phyloP scores from a whole-genome alignment of 257 asterid species.

The Voacanga thouarsii region DNA sequence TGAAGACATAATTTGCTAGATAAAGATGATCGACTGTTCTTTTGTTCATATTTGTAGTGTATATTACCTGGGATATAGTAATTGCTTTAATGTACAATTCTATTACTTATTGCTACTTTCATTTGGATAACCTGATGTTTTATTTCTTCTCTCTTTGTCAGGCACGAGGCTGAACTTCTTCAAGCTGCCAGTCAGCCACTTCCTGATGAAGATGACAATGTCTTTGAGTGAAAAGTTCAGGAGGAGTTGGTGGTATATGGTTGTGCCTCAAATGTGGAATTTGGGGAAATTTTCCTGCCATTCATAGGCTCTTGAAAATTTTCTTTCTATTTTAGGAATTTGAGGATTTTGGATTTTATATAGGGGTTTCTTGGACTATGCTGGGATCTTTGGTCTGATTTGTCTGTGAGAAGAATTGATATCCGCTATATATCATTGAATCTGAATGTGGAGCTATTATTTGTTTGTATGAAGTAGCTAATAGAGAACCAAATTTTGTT shows the following conservation, averaged over 20 bases:
- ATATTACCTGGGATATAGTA: neutral
- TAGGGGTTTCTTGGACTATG: conserved; percentile 2
- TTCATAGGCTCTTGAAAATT: neutral
- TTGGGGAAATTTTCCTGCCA: neutral
- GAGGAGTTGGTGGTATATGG: neutral
- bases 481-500: conserved; percentile 2
- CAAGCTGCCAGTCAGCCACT: conserved; percentile 70
- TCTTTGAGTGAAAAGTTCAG: conserved; percentile 42
- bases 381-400: neutral
- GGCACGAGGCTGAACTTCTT: conserved; percentile 70
- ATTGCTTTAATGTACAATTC: too few relatives aligned
- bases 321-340: neutral
- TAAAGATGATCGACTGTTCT: neutral
- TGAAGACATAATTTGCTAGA: neutral
- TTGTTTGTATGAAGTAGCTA: conserved; percentile 6
- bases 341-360: neutral
- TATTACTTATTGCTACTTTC: neutral
- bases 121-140: neutral
- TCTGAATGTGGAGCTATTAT: neutral
- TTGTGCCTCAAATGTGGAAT: neutral
- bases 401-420: neutral
- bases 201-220: conserved; percentile 80
- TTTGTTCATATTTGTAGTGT: neutral
- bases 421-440: neutral
- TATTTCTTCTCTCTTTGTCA: conserved; percentile 3